Evolutionary conservation across 768 basidiomycete species (phyloP).

Genomic region (Boletus rex-veris): DNA sequence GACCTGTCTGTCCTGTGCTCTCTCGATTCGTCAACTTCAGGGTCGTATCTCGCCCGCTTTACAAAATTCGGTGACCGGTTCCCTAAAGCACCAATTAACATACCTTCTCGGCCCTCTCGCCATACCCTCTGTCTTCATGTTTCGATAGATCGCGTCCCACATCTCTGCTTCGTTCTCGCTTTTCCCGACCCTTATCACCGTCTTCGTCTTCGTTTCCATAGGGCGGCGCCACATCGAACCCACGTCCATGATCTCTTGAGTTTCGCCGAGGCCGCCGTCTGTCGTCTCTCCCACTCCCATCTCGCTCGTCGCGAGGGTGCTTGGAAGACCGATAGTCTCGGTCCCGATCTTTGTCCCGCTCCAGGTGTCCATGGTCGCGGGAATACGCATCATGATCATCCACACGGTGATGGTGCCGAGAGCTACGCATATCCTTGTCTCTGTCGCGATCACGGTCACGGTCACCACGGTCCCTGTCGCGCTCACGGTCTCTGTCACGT

Average conservation of each 20-base stretch:
- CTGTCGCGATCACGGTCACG: slow-evolving; percentile 43
- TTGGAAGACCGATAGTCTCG: slow-evolving; percentile 44
- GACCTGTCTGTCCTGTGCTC: slow-evolving; percentile 39
- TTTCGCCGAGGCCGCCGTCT: slow-evolving; percentile 41
- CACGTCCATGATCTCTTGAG: slow-evolving; percentile 41
- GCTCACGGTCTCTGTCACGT: slow-evolving; percentile 39
- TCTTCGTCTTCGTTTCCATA: slow-evolving; percentile 41
- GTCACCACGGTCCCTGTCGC: slow-evolving; percentile 40
- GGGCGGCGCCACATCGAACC: slow-evolving; percentile 48
- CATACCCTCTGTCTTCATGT: slow-evolving; percentile 46
- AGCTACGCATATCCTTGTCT: slow-evolving; percentile 37
- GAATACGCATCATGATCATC: slow-evolving; percentile 34
- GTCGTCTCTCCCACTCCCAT: slow-evolving; percentile 51
- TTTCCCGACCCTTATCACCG: slow-evolving; percentile 28
- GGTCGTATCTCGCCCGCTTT: slow-evolving; percentile 55
- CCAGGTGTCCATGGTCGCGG: slow-evolving; percentile 33
- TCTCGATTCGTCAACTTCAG: slow-evolving; percentile 42
- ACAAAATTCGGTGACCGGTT: slow-evolving; percentile 11
- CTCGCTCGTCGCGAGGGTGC: slow-evolving; percentile 54
- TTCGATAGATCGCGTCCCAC: slow-evolving; percentile 32
- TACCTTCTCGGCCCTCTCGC: slow-evolving; percentile 69
- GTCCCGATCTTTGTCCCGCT: slow-evolving; percentile 37
- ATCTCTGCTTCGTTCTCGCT: slow-evolving; percentile 48
- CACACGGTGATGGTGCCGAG: slow-evolving; percentile 32
- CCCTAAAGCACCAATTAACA: slow-evolving; percentile 7